A percentile compares a stretch with the other conserved stretches of the same genome.
Evolutionary conservation across 106 monocot species (phyloP).

Genomic region (Acorus gramineus): DNA sequence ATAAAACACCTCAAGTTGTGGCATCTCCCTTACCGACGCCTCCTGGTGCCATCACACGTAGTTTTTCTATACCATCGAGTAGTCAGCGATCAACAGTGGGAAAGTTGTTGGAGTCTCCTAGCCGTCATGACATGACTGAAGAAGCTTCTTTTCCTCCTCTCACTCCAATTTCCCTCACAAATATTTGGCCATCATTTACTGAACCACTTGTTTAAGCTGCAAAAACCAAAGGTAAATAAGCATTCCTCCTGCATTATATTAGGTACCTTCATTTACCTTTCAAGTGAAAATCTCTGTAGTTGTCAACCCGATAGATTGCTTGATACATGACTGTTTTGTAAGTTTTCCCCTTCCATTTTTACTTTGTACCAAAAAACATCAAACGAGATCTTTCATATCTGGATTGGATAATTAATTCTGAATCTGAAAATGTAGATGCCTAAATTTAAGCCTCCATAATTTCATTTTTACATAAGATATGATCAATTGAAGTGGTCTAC

Average conservation of each 20-base stretch:
- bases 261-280: too few species aligned
- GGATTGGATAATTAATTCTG: too few species aligned
- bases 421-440: too few species aligned
- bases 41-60: slow-evolving; percentile 56
- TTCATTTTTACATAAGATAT: too few species aligned
- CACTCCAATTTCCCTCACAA: slow-evolving; percentile 9
- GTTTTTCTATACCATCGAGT: slow-evolving; percentile 83
- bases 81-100: slow-evolving; percentile 28
- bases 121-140: slow-evolving; percentile 2
- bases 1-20: slow-evolving; percentile 10
- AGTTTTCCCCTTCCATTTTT: too few species aligned
- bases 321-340: too few species aligned
- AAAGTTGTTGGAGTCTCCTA: slow-evolving; percentile 30
- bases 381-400: too few species aligned
- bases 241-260: neutral
- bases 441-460: too few species aligned
- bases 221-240: slow-evolving; percentile 10
- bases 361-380: too few species aligned
- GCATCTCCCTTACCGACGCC: slow-evolving; percentile 76
- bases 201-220: slow-evolving; percentile 2
- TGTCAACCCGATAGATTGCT: too few species aligned
- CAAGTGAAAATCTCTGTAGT: too few species aligned
- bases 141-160: slow-evolving; percentile 31
- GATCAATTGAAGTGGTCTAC: too few species aligned
- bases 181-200: neutral